A percentile compares a stretch with the other conserved stretches of the same genome.
phyloP scores from a whole-genome alignment of 2,329 filamentous ascomycete species.

The Talaromyces sp. region DNA sequence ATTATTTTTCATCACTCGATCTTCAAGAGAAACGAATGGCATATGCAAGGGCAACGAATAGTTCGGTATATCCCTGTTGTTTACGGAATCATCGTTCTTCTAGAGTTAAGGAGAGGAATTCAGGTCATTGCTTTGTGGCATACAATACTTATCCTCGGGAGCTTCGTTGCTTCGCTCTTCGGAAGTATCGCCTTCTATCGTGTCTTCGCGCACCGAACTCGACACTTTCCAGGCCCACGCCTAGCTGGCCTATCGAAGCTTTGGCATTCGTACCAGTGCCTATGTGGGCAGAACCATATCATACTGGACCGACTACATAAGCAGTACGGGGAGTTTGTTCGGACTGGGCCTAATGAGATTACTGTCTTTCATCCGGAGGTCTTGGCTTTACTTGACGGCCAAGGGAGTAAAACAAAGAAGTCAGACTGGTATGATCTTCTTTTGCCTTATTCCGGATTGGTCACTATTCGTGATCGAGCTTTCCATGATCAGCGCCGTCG shows the following conservation, averaged over 20 bases:
- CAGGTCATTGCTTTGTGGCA: too few species aligned
- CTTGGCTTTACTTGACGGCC: slow-evolving; percentile 21
- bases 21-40: too few species aligned
- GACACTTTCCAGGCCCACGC: slow-evolving; percentile 44
- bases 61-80: too few species aligned
- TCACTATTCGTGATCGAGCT: slow-evolving; percentile 12
- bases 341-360: slow-evolving; percentile 29
- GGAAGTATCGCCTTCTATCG: slow-evolving; percentile 45
- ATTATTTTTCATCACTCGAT: too few species aligned
- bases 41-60: too few species aligned
- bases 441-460: slow-evolving; percentile 11
- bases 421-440: slow-evolving; percentile 26
- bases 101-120: too few species aligned
- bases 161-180: slow-evolving; percentile 12
- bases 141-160: slow-evolving; percentile 11
- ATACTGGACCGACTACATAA: slow-evolving; percentile 32
- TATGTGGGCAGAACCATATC: slow-evolving; percentile 33
- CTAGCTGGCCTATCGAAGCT: slow-evolving; percentile 41
- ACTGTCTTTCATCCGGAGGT: slow-evolving; percentile 22
- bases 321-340: slow-evolving; percentile 39
- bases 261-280: slow-evolving; percentile 36
- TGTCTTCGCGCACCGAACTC: slow-evolving; percentile 44
- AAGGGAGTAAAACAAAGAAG: slow-evolving; percentile 10
- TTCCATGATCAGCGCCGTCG: too few species aligned
- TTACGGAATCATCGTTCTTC: too few species aligned